phyloP scores from a whole-genome alignment of 371 early-diverging fungal species.

The Batkoa obscura region DNA sequence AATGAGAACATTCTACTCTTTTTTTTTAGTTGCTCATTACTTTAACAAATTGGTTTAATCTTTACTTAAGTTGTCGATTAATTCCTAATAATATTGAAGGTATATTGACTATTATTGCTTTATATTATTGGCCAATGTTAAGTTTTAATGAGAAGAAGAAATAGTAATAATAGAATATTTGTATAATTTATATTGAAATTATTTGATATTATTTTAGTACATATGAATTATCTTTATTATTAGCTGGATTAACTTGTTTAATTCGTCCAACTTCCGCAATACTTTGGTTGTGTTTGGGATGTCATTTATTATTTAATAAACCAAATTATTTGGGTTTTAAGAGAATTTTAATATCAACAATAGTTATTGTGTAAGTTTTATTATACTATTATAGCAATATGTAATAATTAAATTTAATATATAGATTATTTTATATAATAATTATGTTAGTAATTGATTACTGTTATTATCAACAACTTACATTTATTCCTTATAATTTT shows the following conservation, averaged over 20 bases:
- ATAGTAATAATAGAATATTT: conserved; percentile 1
- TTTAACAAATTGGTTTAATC: conserved; percentile 62
- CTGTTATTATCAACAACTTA: conserved; percentile 28
- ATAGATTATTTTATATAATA: conserved; percentile 17
- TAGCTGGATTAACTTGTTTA: conserved; percentile 64
- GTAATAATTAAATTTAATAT: not conserved
- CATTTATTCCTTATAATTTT: conserved; percentile 55
- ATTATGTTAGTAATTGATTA: conserved; percentile 35
- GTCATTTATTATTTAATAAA: conserved; percentile 19
- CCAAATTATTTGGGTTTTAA: not conserved
- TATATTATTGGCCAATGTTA: conserved; percentile 52
- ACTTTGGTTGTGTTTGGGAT: conserved; percentile 57
- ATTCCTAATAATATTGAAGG: conserved; percentile 54
- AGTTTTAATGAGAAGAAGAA: conserved; percentile 5
- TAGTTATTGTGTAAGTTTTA: conserved; percentile 7
- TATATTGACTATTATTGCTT: conserved; percentile 33
- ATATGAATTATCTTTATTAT: conserved; percentile 25
- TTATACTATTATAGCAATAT: not conserved
- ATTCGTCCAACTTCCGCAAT: conserved; percentile 71
- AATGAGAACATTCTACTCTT: too few species aligned
- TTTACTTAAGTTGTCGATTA: conserved; percentile 48
- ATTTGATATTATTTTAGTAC: conserved; percentile 8
- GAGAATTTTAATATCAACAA: not conserved
- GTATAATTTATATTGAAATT: not conserved
- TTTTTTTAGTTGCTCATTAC: conserved; percentile 42